These are phyloP conservation scores for Friedmanniomyces simplex DNA, from an alignment of 495 filamentous ascomycete genomes.

Conservation along the genomic window DNA sequence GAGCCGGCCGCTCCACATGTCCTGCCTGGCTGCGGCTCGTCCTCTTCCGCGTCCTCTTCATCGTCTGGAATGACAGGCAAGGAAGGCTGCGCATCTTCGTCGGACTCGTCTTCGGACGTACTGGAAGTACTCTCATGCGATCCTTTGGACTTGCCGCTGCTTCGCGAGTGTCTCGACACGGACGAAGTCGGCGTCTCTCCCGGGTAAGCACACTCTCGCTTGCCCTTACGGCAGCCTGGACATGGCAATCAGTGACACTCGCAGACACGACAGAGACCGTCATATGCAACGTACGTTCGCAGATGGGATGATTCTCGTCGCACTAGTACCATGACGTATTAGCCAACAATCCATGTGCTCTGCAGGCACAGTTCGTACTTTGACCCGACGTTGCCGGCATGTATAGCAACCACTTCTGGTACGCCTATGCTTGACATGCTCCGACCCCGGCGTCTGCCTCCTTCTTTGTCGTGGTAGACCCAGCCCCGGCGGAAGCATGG, in stretches of 20 bases:
- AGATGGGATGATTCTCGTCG: conserved; percentile 75
- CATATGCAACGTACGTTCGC: conserved; percentile 50
- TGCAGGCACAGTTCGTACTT: conserved; percentile 42
- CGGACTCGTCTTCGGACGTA: conserved; percentile 45
- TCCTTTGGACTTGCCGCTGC: conserved; percentile 29
- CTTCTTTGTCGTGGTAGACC: conserved; percentile 15
- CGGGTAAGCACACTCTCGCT: conserved; percentile 73
- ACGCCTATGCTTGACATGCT: conserved; percentile 86
- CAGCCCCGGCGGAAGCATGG: conserved; percentile 10
- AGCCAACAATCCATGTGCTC: background rate
- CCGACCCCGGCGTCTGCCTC: conserved; percentile 38
- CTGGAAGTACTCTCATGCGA: conserved; percentile 32
- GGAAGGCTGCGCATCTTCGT: conserved; percentile 41
- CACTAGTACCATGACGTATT: conserved; percentile 45
- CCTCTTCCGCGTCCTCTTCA: conserved; percentile 38
- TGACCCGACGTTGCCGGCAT: conserved; percentile 79
- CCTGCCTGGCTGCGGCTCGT: conserved; percentile 1
- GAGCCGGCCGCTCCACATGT: background rate
- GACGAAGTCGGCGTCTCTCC: conserved; percentile 39
- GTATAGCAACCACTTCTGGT: conserved; percentile 94
- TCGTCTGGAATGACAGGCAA: conserved; percentile 59
- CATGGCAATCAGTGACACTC: background rate
- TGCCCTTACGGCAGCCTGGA: conserved; percentile 73
- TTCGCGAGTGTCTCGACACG: background rate
- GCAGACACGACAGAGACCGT: background rate